These are phyloP conservation scores for Ulvella scutata DNA, from an alignment of 139 green algal species.

Conservation along the genomic window DNA sequence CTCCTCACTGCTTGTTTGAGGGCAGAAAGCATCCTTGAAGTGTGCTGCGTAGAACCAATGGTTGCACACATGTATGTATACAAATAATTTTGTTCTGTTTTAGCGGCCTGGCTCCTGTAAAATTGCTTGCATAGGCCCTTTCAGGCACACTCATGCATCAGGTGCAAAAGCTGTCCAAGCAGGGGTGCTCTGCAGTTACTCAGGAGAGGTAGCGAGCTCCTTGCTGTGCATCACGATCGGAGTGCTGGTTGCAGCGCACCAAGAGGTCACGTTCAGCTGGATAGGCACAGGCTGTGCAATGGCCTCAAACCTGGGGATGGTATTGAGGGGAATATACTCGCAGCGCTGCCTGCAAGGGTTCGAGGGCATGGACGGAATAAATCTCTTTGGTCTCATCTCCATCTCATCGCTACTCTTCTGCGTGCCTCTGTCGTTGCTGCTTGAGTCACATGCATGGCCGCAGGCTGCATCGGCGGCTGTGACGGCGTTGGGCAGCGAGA, in stretches of 20 bases:
- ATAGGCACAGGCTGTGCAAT: conserved; percentile 81
- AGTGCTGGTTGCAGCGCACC: conserved; percentile 72
- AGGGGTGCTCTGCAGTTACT: no score
- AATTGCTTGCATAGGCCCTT: not conserved
- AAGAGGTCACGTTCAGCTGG: conserved; percentile 67
- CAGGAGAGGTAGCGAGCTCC: conserved; percentile 58
- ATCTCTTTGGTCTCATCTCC: conserved; percentile 80
- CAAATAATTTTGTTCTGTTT: not conserved
- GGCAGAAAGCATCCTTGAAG: conserved; percentile 29
- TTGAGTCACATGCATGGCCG: conserved; percentile 42
- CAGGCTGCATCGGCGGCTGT: conserved; percentile 28
- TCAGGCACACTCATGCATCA: no score
- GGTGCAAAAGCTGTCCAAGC: no score
- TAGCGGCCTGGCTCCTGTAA: not conserved
- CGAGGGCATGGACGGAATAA: conserved; percentile 86
- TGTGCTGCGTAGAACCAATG: not conserved
- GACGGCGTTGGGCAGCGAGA: conserved; percentile 24
- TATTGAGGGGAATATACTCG: conserved; percentile 79
- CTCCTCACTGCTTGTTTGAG: no score
- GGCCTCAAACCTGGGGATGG: conserved; percentile 81
- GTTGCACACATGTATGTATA: not conserved
- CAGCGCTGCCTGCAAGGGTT: conserved; percentile 79
- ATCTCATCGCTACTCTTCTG: conserved; percentile 65
- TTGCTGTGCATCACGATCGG: conserved; percentile 72
- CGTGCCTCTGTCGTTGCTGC: conserved; percentile 37